Percentiles rank a stretch among this genome's conserved stretches.
These are phyloP conservation scores for Ustilago bromivora DNA, from an alignment of 1,284 basidiomycete genomes.

Conservation along the genomic window DNA sequence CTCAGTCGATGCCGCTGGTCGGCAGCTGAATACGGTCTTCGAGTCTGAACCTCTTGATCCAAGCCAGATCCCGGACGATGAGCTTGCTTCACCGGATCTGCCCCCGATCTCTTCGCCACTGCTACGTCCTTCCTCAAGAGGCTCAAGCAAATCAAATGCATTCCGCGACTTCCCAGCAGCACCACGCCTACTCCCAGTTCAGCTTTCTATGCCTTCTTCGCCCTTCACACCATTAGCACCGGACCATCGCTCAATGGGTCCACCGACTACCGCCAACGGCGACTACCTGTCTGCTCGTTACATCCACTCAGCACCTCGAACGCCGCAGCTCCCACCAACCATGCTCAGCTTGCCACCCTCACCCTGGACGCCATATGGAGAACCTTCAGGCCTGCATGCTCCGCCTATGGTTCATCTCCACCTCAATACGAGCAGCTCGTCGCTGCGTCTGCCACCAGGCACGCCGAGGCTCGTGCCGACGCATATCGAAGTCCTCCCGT, in stretches of 20 bases:
- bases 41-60: slow-evolving; percentile 42
- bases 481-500: slow-evolving; percentile 53
- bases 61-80: slow-evolving; percentile 41
- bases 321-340: slow-evolving; percentile 54
- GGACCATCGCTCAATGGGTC: slow-evolving; percentile 22
- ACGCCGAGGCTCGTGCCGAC: slow-evolving; percentile 58
- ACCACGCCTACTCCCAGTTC: slow-evolving; percentile 55
- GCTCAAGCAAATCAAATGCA: slow-evolving; percentile 23
- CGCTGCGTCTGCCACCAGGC: slow-evolving; percentile 42
- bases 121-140: slow-evolving; percentile 30
- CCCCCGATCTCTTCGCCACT: slow-evolving; percentile 41
- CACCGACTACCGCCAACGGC: slow-evolving; percentile 8
- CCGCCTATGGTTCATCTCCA: slow-evolving; percentile 46
- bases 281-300: slow-evolving; percentile 43
- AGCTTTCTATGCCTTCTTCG: slow-evolving; percentile 47
- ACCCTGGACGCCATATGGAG: slow-evolving; percentile 55
- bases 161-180: slow-evolving; percentile 42
- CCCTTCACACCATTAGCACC: slow-evolving; percentile 48
- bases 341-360: slow-evolving; percentile 60
- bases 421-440: slow-evolving; percentile 46
- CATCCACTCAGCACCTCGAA: slow-evolving; percentile 40
- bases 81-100: slow-evolving; percentile 42
- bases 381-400: slow-evolving; percentile 10
- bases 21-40: slow-evolving; percentile 47
- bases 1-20: slow-evolving; percentile 33